A percentile compares a stretch with the other conserved stretches of the same genome.
Conservation (phyloP, 2,329 filamentous ascomycete species). For the Sporothrix inflata region DNA sequence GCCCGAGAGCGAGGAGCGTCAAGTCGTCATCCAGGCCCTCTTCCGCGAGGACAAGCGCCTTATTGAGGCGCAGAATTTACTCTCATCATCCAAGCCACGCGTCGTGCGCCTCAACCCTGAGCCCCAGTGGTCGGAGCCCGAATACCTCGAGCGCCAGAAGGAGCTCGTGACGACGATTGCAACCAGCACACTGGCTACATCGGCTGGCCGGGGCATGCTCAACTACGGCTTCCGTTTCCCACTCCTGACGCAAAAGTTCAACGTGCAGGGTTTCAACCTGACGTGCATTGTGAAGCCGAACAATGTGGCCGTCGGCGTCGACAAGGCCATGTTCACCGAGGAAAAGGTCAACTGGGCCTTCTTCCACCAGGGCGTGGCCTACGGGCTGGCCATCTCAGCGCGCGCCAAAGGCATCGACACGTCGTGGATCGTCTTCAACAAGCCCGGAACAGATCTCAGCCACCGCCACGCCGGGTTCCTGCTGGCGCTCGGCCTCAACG, state of each 20-base stretch:
- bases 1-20: conserved; percentile 79
- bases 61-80: conserved; percentile 78
- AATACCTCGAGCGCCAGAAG: conserved; percentile 90
- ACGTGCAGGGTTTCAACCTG: conserved; percentile 86
- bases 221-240: conserved; percentile 87
- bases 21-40: conserved; percentile 80
- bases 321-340: conserved; percentile 84
- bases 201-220: conserved; percentile 82
- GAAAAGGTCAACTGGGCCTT: conserved; percentile 99
- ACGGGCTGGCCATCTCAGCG: conserved; percentile 85
- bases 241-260: conserved; percentile 88
- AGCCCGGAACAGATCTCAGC: conserved; percentile 80
- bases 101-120: conserved; percentile 76
- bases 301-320: conserved; percentile 90
- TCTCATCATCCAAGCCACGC: conserved; percentile 83
- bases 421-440: conserved; percentile 99
- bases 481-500: conserved; percentile 87
- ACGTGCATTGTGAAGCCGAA: conserved; percentile 90
- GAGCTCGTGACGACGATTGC: conserved; percentile 85
- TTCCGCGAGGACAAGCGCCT: conserved; percentile 91
- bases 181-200: conserved; percentile 83
- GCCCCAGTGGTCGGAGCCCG: conserved; percentile 79
- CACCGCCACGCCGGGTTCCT: conserved; percentile 97
- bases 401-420: conserved; percentile 93
- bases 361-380: conserved; percentile 95